Percentiles rank a stretch among this genome's conserved stretches.
These are phyloP conservation scores for Pluteus cervinus DNA, from an alignment of 768 basidiomycete genomes.

Conservation along the genomic window DNA sequence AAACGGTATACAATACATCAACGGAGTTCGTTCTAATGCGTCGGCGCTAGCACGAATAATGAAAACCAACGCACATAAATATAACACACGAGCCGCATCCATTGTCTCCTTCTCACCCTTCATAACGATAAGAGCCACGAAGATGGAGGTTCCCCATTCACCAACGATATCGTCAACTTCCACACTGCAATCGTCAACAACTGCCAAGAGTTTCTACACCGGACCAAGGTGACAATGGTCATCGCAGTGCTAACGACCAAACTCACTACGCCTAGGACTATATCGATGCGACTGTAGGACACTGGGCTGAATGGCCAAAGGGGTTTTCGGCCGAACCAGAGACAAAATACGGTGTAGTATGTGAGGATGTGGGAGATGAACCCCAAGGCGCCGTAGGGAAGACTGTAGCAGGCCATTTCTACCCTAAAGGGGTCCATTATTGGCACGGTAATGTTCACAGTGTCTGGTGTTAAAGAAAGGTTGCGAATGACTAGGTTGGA, in stretches of 20 bases:
- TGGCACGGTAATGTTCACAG: no score
- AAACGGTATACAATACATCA: no score
- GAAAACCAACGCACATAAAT: constrained; percentile 1
- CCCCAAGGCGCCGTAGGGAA: constrained; percentile 12
- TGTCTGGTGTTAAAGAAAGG: no score
- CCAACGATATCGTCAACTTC: constrained; percentile 12
- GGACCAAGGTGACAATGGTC: constrained; percentile 10
- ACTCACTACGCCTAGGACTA: constrained; percentile 8
- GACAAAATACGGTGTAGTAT: constrained; percentile 13
- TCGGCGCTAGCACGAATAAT: no score
- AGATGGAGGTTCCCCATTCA: constrained; percentile 14
- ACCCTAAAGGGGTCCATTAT: no score
- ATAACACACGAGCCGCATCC: neutral
- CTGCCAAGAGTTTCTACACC: constrained; percentile 13
- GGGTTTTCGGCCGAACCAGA: constrained; percentile 11
- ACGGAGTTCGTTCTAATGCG: no score
- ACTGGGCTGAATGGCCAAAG: constrained; percentile 12
- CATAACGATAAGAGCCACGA: constrained; percentile 9
- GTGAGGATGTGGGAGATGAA: constrained; percentile 13
- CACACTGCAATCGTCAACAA: constrained; percentile 12
- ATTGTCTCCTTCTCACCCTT: constrained; percentile 4
- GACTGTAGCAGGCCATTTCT: constrained; percentile 13
- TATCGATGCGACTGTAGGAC: constrained; percentile 7
- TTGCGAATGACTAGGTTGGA: no score
- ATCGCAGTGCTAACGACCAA: constrained; percentile 6